Conservation (phyloP, 1,139 yeast species). For the Geotrichum europaeum region DNA sequence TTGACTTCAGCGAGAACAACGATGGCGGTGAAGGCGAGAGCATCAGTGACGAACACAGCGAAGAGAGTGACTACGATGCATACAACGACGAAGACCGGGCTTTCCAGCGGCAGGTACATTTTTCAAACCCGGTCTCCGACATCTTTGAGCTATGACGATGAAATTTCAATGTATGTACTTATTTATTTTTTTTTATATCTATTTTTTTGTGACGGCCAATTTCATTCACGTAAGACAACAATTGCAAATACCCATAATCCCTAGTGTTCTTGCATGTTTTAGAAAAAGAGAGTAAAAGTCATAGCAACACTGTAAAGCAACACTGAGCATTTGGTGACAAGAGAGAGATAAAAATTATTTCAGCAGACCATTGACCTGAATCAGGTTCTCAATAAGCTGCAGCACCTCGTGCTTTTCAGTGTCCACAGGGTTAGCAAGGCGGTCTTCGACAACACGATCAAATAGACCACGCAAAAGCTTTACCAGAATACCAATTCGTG, state of each 20-base stretch:
- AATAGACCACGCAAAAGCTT: slow-evolving; percentile 60
- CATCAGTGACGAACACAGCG: neutral
- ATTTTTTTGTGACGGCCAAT: too few species aligned
- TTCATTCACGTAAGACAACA: neutral
- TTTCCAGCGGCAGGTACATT: slow-evolving; percentile 7
- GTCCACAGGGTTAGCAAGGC: slow-evolving; percentile 42
- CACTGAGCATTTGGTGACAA: neutral
- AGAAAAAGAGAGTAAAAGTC: neutral
- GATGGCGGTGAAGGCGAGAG: neutral
- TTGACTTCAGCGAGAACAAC: neutral
- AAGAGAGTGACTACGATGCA: neutral
- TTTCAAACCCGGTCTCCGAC: slow-evolving; percentile 9
- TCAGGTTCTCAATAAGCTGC: slow-evolving; percentile 8
- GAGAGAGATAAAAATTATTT: neutral
- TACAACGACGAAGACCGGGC: neutral
- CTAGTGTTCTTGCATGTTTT: too few species aligned
- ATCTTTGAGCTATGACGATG: neutral
- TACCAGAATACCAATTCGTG: slow-evolving; percentile 82
- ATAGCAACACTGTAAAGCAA: neutral
- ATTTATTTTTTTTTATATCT: too few species aligned
- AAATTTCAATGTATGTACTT: neutral
- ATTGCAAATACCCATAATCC: neutral
- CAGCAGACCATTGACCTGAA: slow-evolving; percentile 15
- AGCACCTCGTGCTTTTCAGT: slow-evolving; percentile 21
- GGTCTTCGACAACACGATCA: slow-evolving; percentile 60